These are phyloP conservation scores for Pythium volutum DNA, from an alignment of 352 stramenopile genomes.

Conservation along the genomic window DNA sequence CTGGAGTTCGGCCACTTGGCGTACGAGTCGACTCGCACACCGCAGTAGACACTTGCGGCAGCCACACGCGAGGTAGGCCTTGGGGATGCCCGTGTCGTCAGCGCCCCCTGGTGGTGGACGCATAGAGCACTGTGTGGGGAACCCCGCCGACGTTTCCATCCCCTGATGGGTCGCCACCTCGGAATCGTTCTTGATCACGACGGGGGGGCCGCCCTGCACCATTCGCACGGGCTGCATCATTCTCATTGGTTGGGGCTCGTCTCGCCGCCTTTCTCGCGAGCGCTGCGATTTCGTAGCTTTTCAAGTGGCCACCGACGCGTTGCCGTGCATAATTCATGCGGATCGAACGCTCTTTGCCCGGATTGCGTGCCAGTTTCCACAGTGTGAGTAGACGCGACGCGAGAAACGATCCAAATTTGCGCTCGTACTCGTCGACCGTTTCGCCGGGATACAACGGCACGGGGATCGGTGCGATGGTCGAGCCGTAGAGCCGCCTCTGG, in stretches of 20 bases:
- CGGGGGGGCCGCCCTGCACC: no score
- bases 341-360: no score
- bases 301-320: no score
- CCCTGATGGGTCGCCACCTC: no score
- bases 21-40: slow-evolving; percentile 25
- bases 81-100: neutral
- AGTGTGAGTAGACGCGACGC: no score
- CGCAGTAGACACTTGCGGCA: slow-evolving; percentile 27
- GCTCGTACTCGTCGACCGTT: slow-evolving; percentile 29
- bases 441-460: slow-evolving; percentile 29
- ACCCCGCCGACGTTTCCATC: no score
- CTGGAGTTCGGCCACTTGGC: neutral
- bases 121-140: slow-evolving; percentile 1
- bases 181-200: no score
- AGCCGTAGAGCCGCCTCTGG: slow-evolving; percentile 7
- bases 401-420: slow-evolving; percentile 20
- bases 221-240: slow-evolving; percentile 3
- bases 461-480: slow-evolving; percentile 7
- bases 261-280: no score
- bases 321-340: no score
- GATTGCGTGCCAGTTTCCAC: no score
- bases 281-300: no score
- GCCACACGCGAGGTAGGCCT: slow-evolving; percentile 21
- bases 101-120: neutral
- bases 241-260: no score